A percentile compares a stretch with the other conserved stretches of the same genome.
Evolutionary conservation across 176 grass and related monocot genomes (phyloP).

Genomic region (Carex parvula): DNA sequence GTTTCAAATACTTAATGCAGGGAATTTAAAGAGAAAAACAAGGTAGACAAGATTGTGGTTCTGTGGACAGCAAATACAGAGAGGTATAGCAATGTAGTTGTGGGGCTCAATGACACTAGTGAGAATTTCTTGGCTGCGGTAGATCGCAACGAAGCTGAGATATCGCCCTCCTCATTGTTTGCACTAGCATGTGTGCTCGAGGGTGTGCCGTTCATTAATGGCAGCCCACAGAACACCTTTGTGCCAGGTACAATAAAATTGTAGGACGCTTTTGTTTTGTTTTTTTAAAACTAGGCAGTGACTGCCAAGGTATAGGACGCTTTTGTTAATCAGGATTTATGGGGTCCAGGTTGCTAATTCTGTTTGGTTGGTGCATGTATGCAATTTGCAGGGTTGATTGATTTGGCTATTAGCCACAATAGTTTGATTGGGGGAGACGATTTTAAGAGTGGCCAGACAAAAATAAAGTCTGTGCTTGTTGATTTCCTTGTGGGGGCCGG

Average conservation of each 20-base stretch:
- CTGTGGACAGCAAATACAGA: constrained; percentile 97
- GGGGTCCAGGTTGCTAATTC: neutral
- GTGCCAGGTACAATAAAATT: constrained; percentile 61
- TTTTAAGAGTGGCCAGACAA: constrained; percentile 99
- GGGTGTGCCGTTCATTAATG: constrained; percentile 85
- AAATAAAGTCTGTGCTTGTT: constrained; percentile 96
- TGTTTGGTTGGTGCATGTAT: constrained; percentile 21
- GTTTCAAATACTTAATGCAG: constrained; percentile 26
- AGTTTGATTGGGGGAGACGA: constrained; percentile 91
- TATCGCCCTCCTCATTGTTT: constrained; percentile 76
- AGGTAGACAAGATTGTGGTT: constrained; percentile 89
- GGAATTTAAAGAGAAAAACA: constrained; percentile 93
- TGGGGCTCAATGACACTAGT: constrained; percentile 80
- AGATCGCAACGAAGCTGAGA: constrained; percentile 72
- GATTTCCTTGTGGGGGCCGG: constrained; percentile 98
- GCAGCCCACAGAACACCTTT: constrained; percentile 97
- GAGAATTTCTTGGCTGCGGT: constrained; percentile 77
- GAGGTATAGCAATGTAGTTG: constrained; percentile 70
- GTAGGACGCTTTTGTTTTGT: neutral
- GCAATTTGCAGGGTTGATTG: constrained; percentile 66
- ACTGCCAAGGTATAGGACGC: too few species aligned
- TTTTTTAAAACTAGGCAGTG: too few species aligned
- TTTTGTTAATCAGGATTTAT: neutral
- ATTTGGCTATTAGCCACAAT: constrained; percentile 85
- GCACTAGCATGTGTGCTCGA: constrained; percentile 84